Base-by-base conservation (phyloP, 768 basidiomycete genomes). In the Rhodotorula graminis region DNA sequence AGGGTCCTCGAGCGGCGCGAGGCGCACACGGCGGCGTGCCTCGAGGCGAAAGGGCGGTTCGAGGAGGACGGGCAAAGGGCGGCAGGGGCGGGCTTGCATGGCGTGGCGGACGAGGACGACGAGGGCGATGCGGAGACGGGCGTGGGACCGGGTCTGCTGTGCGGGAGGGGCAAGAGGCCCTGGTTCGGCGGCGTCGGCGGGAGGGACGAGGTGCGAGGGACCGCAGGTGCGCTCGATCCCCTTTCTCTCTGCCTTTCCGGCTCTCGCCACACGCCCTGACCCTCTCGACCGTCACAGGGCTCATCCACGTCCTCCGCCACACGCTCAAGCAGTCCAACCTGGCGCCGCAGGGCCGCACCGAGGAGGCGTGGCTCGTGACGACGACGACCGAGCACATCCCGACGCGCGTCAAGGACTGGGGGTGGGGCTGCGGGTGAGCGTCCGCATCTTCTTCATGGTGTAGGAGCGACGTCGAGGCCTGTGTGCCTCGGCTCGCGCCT, bases 401-500 rank as follows among this genome's bases (percentile, higher is more conserved):
- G 37, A 69, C 70, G 8, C 49, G 65, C 16, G 42, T 75, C 18
- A 37, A 55, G 4, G 77, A 78, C 25, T 74, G 47, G 53, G 70
- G 67, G 0, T 77, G 67, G 67, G 73, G 73, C 6, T 77, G 76
- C 64, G 73, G 67, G 74, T 63, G 49, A 27, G 65, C 61, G 8
- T 46, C 31, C 42, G 42, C 15, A 15, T 44, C 42, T 8, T 44
- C 42, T n/a, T n/a, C n/a, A n/a, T n/a, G n/a, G n/a, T n/a, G n/a
- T n/a, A n/a, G n/a, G n/a, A n/a, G n/a, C 19, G 49, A 25, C 18
- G 21, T 15, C 19, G 21, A 21, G 21, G 49, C 49, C 3, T 10
- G 21, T 9, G 2, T 29, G 7, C 27, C 16, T 42, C 25, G 49
- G 33, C 61, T 42, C 40, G 3, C 12, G 14, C 3, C n/a, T n/a